Evolutionary conservation across 495 filamentous ascomycete species (phyloP).

Genomic region (Penicillium samsonianum): DNA sequence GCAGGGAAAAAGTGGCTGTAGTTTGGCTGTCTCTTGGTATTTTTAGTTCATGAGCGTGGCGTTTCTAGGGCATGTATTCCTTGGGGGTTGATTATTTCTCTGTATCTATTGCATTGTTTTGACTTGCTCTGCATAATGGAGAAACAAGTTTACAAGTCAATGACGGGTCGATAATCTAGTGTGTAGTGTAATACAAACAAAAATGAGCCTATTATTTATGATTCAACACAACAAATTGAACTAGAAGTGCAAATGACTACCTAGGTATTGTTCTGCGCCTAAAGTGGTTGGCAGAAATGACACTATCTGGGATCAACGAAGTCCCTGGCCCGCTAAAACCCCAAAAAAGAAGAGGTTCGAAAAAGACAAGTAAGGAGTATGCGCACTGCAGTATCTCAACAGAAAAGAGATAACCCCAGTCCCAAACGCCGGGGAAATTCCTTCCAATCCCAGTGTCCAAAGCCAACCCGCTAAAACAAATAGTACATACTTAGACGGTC

Average conservation of each 20-base stretch:
- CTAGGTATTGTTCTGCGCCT: not conserved
- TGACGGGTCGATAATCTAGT: not conserved
- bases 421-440: conserved; percentile 12
- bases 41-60: conserved; percentile 25
- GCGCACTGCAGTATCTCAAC: conserved; percentile 7
- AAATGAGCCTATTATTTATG: not conserved
- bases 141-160: conserved; percentile 1
- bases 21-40: conserved; percentile 5
- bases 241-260: not conserved
- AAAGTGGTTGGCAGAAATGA: not conserved
- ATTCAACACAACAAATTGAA: not conserved
- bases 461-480: conserved; percentile 21
- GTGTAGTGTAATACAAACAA: not conserved
- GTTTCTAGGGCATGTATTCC: conserved; percentile 18
- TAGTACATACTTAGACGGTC: conserved; percentile 23
- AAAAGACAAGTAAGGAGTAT: conserved; percentile 2
- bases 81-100: conserved; percentile 6
- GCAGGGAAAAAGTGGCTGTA: conserved; percentile 93
- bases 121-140: not conserved
- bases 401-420: conserved; percentile 21
- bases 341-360: not conserved
- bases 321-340: not conserved
- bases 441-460: conserved; percentile 11
- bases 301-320: not conserved
- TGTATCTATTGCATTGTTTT: conserved; percentile 7